Percentiles rank a stretch among this genome's conserved stretches.
phyloP scores from a whole-genome alignment of 1,284 basidiomycete species.

The Pholiota adiposa region DNA sequence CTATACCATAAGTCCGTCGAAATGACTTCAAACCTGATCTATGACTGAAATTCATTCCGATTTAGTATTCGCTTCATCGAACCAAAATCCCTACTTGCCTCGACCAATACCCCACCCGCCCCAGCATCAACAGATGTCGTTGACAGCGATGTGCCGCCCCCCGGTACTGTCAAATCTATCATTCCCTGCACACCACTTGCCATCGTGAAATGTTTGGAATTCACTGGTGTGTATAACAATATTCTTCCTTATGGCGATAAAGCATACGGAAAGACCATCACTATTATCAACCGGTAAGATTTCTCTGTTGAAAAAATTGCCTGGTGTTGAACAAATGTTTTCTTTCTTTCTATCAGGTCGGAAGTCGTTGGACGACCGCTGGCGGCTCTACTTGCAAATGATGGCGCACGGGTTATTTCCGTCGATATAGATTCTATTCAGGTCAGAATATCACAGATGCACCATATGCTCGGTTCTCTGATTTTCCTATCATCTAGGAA shows the following conservation, averaged over 20 bases:
- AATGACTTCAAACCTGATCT: background rate
- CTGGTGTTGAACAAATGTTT: background rate
- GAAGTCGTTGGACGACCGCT: constrained; percentile 97
- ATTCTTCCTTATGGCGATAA: constrained; percentile 93
- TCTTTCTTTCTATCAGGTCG: constrained; percentile 55
- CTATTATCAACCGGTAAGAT: constrained; percentile 88
- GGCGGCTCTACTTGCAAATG: constrained; percentile 92
- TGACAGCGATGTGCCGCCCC: constrained; percentile 68
- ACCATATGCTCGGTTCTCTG: background rate
- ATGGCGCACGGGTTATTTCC: constrained; percentile 93
- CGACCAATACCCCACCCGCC: constrained; percentile 43
- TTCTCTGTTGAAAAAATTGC: background rate
- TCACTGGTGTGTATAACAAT: constrained; percentile 90
- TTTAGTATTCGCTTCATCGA: constrained; percentile 78
- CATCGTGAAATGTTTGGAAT: constrained; percentile 94
- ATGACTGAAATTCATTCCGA: background rate
- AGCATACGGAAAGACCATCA: constrained; percentile 91
- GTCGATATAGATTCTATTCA: constrained; percentile 94
- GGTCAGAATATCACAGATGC: constrained; percentile 41
- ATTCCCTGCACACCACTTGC: constrained; percentile 97
- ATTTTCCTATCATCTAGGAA: constrained; percentile 57
- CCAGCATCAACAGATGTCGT: constrained; percentile 29
- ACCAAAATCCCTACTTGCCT: constrained; percentile 62
- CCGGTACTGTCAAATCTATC: constrained; percentile 90
- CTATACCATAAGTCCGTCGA: constrained; percentile 90